phyloP scores from a whole-genome alignment of 495 filamentous ascomycete genomes.

The Penicillium ochrochloron region DNA sequence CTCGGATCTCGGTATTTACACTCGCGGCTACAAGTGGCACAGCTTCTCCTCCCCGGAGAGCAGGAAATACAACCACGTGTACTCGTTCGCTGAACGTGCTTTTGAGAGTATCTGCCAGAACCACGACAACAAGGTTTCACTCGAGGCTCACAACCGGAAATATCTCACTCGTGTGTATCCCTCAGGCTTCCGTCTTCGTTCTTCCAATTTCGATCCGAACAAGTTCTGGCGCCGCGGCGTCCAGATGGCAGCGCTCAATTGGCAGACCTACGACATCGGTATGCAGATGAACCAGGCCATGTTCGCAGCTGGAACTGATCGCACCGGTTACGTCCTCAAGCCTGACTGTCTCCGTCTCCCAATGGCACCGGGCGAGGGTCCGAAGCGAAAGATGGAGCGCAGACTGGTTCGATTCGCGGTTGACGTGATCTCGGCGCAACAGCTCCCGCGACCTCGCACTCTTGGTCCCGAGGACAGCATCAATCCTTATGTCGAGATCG shows the following conservation, averaged over 20 bases:
- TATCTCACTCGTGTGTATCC: constrained; percentile 95
- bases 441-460: constrained; percentile 80
- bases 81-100: constrained; percentile 86
- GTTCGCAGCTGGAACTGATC: constrained; percentile 91
- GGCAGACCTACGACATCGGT: constrained; percentile 95
- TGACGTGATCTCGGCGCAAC: constrained; percentile 90
- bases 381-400: constrained; percentile 55
- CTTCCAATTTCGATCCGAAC: constrained; percentile 90
- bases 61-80: constrained; percentile 87
- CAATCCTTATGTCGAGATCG: constrained; percentile 92
- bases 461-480: constrained; percentile 72
- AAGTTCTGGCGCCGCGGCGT: constrained; percentile 93
- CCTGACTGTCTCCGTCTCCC: constrained; percentile 77
- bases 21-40: constrained; percentile 81
- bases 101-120: constrained; percentile 78
- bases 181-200: constrained; percentile 73
- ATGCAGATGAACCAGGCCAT: constrained; percentile 98
- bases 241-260: constrained; percentile 96
- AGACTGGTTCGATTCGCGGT: constrained; percentile 83
- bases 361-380: constrained; percentile 47
- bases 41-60: constrained; percentile 76
- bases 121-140: constrained; percentile 68
- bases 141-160: constrained; percentile 87
- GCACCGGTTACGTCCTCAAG: constrained; percentile 91
- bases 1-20: constrained; percentile 87